Base-by-base conservation (phyloP, 306 rosid species). In the Malus sieversii region DNA sequence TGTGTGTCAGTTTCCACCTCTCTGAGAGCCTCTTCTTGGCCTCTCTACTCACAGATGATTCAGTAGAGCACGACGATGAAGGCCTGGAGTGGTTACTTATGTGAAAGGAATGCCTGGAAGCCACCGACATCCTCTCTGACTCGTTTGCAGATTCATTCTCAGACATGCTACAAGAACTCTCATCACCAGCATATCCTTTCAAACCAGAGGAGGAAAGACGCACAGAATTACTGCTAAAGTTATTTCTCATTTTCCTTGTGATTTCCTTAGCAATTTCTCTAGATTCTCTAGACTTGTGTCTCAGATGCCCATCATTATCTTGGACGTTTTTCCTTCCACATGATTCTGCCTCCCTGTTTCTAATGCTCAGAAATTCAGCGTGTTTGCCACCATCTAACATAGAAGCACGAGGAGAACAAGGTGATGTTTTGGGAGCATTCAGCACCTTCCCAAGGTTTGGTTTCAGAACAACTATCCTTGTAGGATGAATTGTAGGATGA, bases 21-120 rank as follows among this genome's bases (percentile, higher is more conserved):
- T 92, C 97, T 16, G 97, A 92, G 59, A 92, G 85, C 84, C 99
- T 95, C 86, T 88, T 88, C 89, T 92, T 95, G 74, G 97, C 97
- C 88, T 95, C 99, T 68, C 91, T 86, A 82, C 86, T 85, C 68
- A 92, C 88, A 32, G 93, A 88, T 64, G 99, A 89, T 82, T 85
- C 93, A 35, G 84, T 79, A 18, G 90, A 84, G 74, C 68, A 84
- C 5, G 88, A 83, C 1, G 93, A 87, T 48, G 87, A 79, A 45
- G 81, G 86, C 81, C 87, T 79, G 80, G 84, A 68, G 23, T 42
- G 87, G 63, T 73, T 85, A 79, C 72, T 86, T 60, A 82, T 46
- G 65, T 77, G 87, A 75, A 79, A 64, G 1, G 90, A 75, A 74
- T 79, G 73, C 67, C 80, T 87, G 75, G 84, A 77, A 74, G 80